Base-by-base conservation (phyloP, 352 stramenopile species). In the Globisporangium parvum region DNA sequence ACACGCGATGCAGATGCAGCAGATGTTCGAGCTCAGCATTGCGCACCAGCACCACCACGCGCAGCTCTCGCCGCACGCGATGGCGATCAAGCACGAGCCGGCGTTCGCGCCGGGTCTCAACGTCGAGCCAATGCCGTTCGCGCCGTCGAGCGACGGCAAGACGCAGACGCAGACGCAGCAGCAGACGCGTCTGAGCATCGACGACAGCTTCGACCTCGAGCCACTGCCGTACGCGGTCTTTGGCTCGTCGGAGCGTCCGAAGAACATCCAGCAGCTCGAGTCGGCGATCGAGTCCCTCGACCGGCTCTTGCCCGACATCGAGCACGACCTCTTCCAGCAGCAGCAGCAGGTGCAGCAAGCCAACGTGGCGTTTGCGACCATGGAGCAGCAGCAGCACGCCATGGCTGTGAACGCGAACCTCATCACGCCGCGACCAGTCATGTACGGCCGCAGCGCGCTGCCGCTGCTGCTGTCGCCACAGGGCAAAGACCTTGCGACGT, bases 271-370 rank as follows among this genome's bases (percentile, higher is more conserved):
- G 65, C 73, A 85, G 66, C 71, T 91, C 35, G 80, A 88, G 63
- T 85, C 73, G 10, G 80, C 78, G 3, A 79, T 91, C 48, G 77
- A 91, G 51, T 91, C 77, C 26, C 72, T 91, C 17, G 80, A 91
- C 69, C 68, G 70, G 15, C 74, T 90, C 15, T 59, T 90, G 0
- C 79, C 79, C 0, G 80, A 86, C 40, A 79, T 82, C n/a, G 71
- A 85, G 54, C 69, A 75, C 49, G 80, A 91, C 35, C 70, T 88
- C 39, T 73, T 91, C 59, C 70, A 67, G 28, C 62, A 66, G 28
- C 46, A 51, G 23, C 33, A 42, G 24, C 28, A 48, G 28, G n/a
- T n/a, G n/a, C 15, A 23, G 31, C 50, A 48, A 52, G 41, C 9
- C 49, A 45, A 50, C 39, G 58, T 35, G 46, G 63, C 42, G n/a